A percentile compares a stretch with the other conserved stretches of the same genome.
These are phyloP conservation scores for Silene latifolia DNA, from an alignment of 148 eudicot genomes.

Conservation along the genomic window DNA sequence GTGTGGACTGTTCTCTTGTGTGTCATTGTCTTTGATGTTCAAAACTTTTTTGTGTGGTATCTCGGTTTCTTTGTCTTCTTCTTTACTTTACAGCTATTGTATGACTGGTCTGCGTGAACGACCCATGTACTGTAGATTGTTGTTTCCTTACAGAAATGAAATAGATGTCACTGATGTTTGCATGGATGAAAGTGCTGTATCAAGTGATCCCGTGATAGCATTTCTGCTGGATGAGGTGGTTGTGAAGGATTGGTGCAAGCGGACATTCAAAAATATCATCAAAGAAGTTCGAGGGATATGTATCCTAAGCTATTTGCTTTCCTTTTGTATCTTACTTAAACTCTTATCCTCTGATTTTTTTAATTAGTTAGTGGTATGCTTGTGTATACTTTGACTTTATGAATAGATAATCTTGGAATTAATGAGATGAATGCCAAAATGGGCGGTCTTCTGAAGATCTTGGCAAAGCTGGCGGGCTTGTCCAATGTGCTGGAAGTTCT, in stretches of 20 bases:
- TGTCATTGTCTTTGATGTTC: neutral
- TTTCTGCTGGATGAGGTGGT: constrained; percentile 96
- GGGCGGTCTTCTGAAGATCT: constrained; percentile 48
- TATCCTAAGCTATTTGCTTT: constrained; percentile 46
- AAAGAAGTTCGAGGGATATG: constrained; percentile 60
- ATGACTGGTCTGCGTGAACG: neutral
- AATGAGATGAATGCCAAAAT: constrained; percentile 47
- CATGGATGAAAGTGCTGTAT: constrained; percentile 97
- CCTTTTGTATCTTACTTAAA: neutral
- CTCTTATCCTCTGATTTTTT: neutral
- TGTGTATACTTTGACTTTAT: constrained; percentile 40
- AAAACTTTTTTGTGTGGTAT: neutral
- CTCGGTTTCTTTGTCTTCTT: neutral
- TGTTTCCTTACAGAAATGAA: constrained; percentile 46
- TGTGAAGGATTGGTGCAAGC: constrained; percentile 98
- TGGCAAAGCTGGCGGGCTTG: constrained; percentile 63
- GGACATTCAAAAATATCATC: constrained; percentile 53
- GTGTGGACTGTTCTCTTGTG: neutral
- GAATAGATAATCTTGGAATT: constrained; percentile 49
- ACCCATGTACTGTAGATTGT: constrained; percentile 15
- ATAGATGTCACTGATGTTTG: constrained; percentile 97
- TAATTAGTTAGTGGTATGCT: neutral
- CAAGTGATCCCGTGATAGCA: constrained; percentile 93
- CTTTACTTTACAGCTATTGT: neutral
- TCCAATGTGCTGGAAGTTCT: constrained; percentile 76